Conservation (phyloP, 305 asterid genomes). For the Fraxinus baroniana region DNA sequence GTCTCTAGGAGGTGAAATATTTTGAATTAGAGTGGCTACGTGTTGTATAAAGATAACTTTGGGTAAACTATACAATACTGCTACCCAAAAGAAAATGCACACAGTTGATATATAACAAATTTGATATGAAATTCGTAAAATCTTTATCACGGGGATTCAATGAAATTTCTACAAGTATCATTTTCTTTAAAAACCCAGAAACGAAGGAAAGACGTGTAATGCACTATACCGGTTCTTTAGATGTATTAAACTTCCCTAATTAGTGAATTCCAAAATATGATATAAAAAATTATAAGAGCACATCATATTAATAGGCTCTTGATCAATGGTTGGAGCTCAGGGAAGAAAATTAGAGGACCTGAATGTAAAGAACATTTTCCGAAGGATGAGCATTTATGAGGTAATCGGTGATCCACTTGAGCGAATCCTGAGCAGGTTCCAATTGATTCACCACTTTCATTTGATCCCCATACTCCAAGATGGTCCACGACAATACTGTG, state of each 20-base stretch:
- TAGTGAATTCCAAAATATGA: background rate
- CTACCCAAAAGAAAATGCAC: background rate
- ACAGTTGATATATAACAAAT: background rate
- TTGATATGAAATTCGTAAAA: background rate
- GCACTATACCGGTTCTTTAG: background rate
- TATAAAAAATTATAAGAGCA: background rate
- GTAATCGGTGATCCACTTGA: constrained; percentile 86
- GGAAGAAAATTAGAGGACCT: constrained; percentile 40
- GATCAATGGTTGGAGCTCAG: background rate
- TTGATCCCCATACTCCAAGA: constrained; percentile 95
- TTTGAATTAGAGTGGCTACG: background rate
- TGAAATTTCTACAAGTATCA: background rate
- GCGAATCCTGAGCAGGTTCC: constrained; percentile 69
- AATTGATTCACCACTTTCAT: constrained; percentile 68
- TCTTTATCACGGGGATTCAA: background rate
- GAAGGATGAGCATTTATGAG: constrained; percentile 77
- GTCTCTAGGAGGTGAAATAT: background rate
- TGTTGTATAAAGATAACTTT: background rate
- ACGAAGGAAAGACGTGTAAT: background rate
- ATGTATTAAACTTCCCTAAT: background rate
- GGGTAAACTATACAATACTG: background rate
- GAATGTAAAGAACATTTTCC: constrained; percentile 72
- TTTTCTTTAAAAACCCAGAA: background rate
- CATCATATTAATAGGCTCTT: background rate
- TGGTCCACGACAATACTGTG: constrained; percentile 83